Base-by-base conservation (phyloP, 768 basidiomycete genomes). In the Boletus rubescentipes region DNA sequence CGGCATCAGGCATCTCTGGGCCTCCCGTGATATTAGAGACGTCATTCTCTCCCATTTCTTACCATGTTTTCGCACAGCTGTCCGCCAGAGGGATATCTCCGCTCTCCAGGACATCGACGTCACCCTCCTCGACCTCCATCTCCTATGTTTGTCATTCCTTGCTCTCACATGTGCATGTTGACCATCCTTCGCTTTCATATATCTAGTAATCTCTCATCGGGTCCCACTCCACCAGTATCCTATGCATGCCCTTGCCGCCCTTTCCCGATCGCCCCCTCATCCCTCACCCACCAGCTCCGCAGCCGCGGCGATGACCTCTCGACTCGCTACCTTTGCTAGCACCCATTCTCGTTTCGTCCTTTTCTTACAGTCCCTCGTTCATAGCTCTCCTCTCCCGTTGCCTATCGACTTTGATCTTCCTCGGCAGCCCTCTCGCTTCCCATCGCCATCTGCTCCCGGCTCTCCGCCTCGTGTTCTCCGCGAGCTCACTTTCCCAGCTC, bases 271-370 rank as follows among this genome's bases (percentile, higher is more conserved):
- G 4, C 53, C 62, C 43, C 67, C 58, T 6, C 46, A 52, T 73
- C 23, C 66, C 69, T 32, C 57, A 58, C 49, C 55, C 12, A 68
- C 75, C 54, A 69, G 76, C 57, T 58, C 60, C 42, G 18, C 58
- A 9, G 30, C 51, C 16, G 31, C 54, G 5, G 23, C 43, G 35
- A 59, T 63, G 45, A 72, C 73, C 5, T 49, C 67, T 14, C 74
- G 73, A 37, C 72, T 84, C n/a, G 69, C 75, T 31, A 67, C 75
- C 4, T 70, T 88, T 9, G 72, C 82, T 2, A 79, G 79, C 21
- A 80, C 85, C 3, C 88, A 92, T 63, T 87, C 89, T 14, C 82
- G 89, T 10, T 83, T 89, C 60, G 84, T 90, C 20, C 79, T 92
- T 16, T 74, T 89, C 16, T 72, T 91, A 4, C 90, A 91, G 59